These are phyloP conservation scores for Curvularia eragrostidis DNA, from an alignment of 2,329 filamentous ascomycete genomes.

Conservation along the genomic window DNA sequence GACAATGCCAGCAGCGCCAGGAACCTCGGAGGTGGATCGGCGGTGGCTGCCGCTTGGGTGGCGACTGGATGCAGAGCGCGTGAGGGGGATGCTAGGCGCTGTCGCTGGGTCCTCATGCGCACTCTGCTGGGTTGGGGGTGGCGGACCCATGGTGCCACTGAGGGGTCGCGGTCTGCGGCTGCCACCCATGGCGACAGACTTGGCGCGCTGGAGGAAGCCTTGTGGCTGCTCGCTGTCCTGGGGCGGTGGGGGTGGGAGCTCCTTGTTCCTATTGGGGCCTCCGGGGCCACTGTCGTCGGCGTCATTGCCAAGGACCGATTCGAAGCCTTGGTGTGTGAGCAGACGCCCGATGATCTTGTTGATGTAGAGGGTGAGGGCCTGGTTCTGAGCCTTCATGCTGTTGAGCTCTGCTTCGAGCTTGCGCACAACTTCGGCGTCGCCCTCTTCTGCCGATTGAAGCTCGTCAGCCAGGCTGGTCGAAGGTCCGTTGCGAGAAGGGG, in stretches of 20 bases:
- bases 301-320: conserved; percentile 85
- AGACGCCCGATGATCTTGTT: conserved; percentile 98
- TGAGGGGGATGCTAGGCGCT: conserved; percentile 77
- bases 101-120: conserved; percentile 69
- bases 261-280: conserved; percentile 72
- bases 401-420: conserved; percentile 80
- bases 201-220: conserved; percentile 64
- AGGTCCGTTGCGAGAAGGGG: conserved; percentile 44
- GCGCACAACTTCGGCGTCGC: conserved; percentile 60
- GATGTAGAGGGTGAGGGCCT: conserved; percentile 95
- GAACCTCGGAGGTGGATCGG: conserved; percentile 55
- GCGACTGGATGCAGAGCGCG: conserved; percentile 60
- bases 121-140: conserved; percentile 27
- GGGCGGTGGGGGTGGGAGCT: conserved; percentile 77
- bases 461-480: conserved; percentile 73
- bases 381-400: conserved; percentile 88
- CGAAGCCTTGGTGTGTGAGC: conserved; percentile 91
- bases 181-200: conserved; percentile 61
- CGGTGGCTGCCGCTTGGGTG: conserved; percentile 46
- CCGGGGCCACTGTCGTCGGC: conserved; percentile 52
- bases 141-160: conserved; percentile 40
- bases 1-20: conserved; percentile 74
- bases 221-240: conserved; percentile 58
- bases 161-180: conserved; percentile 54
- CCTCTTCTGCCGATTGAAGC: conserved; percentile 70